Evolutionary conservation across 352 stramenopile genomes (phyloP).

Genomic region (Globisporangium acanthophoron): DNA sequence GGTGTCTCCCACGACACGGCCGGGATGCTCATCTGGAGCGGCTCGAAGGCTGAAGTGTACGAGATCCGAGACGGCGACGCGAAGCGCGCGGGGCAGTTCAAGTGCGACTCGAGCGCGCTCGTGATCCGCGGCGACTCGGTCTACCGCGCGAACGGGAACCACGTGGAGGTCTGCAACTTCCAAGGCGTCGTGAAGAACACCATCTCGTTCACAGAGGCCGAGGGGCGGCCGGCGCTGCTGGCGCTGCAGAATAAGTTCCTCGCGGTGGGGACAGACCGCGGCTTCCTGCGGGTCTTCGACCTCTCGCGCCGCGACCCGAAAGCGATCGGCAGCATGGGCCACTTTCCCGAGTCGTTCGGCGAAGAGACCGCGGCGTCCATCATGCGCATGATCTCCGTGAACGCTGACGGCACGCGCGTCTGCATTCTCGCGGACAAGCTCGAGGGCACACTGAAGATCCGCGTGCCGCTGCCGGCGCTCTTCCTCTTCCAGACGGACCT

Average conservation of each 20-base stretch:
- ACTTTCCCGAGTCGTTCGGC: slow-evolving; percentile 50
- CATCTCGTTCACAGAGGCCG: slow-evolving; percentile 88
- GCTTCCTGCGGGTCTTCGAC: slow-evolving; percentile 86
- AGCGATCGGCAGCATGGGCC: slow-evolving; percentile 81
- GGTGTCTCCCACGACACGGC: slow-evolving; percentile 77
- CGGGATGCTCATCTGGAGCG: slow-evolving; percentile 81
- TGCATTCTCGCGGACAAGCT: slow-evolving; percentile 83
- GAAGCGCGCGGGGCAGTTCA: slow-evolving; percentile 63
- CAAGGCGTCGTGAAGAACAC: slow-evolving; percentile 82
- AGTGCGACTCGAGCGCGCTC: slow-evolving; percentile 63
- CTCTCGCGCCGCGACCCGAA: slow-evolving; percentile 82
- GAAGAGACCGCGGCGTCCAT: slow-evolving; percentile 50
- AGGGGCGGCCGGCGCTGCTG: slow-evolving; percentile 78
- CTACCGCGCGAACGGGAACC: slow-evolving; percentile 78
- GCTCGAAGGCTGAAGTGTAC: slow-evolving; percentile 83
- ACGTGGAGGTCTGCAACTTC: slow-evolving; percentile 88
- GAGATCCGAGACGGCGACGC: slow-evolving; percentile 68
- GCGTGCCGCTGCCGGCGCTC: slow-evolving; percentile 81
- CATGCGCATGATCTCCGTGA: slow-evolving; percentile 75
- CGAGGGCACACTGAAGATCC: slow-evolving; percentile 72
- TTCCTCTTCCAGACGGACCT: slow-evolving; percentile 90
- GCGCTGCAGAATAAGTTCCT: slow-evolving; percentile 89
- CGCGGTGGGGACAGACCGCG: slow-evolving; percentile 81
- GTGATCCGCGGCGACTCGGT: slow-evolving; percentile 83
- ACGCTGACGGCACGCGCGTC: slow-evolving; percentile 87